Base-by-base conservation (phyloP, 768 basidiomycete genomes). In the Termitomyces bulborhizus region DNA sequence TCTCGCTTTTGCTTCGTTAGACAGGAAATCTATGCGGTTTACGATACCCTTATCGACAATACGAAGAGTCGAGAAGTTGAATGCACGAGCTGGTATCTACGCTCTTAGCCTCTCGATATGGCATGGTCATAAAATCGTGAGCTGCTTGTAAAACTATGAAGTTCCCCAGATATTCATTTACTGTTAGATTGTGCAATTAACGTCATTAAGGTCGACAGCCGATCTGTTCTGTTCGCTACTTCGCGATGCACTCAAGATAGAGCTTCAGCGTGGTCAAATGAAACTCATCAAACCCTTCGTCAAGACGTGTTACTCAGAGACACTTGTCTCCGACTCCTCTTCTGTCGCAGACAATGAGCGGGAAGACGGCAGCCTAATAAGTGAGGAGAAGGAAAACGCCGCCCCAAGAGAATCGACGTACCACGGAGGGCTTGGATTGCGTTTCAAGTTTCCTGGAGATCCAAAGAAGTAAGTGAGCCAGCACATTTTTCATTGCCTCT, bases 51-150 rank as follows among this genome's bases (percentile, higher is more conserved):
- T 99, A 42, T 93, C 88, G 51, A 93, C 93, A 5, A 84, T 99
- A 62, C 83, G 97, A 50, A 77, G 97, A 53, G 97, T 99, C 21
- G 97, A 99, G 71, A 76, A 93, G 46, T 79, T 98, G 51, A 97
- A 96, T 68, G 88, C 93, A 11, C 83, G 93, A 13, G 90, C 93
- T 29, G 97, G 97, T 5, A 88, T 97, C 37, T 98, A 98, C 67
- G 95, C 96, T n/a, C 80, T 99, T 31, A 94, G 93, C 63, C 73
- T 98, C 18, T 81, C 85, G n/a, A 83, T 90, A 50, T 98, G 94
- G 91, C 93, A 98, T 68, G 87, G 91, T 36, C 82, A 90, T 75
- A 89, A 96, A 74, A 89, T 98, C 62, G 95, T 96, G 63, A 61
- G 85, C 76, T 16, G 11, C 46, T 27, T n/a, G 18, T 51, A 37